Evolutionary conservation across 1,284 basidiomycete genomes (phyloP).

Genomic region (Anthracocystis panici-leucophaei): DNA sequence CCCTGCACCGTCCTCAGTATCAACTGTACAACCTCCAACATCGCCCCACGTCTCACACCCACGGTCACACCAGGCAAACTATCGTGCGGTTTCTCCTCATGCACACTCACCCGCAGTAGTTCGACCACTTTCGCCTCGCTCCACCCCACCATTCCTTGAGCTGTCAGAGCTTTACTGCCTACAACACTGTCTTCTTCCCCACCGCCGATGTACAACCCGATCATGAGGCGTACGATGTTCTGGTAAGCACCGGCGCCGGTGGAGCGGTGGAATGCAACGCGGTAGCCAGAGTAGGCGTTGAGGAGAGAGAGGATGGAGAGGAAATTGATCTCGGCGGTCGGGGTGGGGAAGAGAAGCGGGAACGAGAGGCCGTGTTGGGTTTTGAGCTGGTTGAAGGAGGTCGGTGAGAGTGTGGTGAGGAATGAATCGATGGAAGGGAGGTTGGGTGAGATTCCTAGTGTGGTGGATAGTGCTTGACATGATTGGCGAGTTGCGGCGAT

Average conservation of each 20-base stretch:
- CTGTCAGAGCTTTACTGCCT: slow-evolving; percentile 27
- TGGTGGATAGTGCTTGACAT: slow-evolving; percentile 6
- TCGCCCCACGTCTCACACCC: slow-evolving; percentile 78
- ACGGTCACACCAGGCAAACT: slow-evolving; percentile 79
- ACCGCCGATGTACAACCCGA: slow-evolving; percentile 57
- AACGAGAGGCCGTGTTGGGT: slow-evolving; percentile 59
- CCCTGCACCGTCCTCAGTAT: slow-evolving; percentile 77
- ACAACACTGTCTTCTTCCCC: slow-evolving; percentile 21
- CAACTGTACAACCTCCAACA: slow-evolving; percentile 79
- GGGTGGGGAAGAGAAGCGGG: slow-evolving; percentile 56
- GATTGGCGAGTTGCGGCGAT: slow-evolving; percentile 27
- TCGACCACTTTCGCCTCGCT: slow-evolving; percentile 45
- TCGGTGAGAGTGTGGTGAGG: slow-evolving; percentile 24
- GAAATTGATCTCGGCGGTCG: slow-evolving; percentile 60
- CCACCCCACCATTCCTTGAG: slow-evolving; percentile 40
- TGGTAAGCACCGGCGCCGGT: slow-evolving; percentile 61
- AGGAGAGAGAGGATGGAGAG: slow-evolving; percentile 59
- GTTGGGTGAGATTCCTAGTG: slow-evolving; percentile 24
- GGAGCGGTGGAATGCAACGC: slow-evolving; percentile 51
- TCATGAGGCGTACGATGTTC: slow-evolving; percentile 56
- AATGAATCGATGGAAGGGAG: slow-evolving; percentile 46
- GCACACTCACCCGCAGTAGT: slow-evolving; percentile 54
- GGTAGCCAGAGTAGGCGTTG: slow-evolving; percentile 62
- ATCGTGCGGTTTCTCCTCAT: slow-evolving; percentile 78
- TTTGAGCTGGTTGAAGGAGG: slow-evolving; percentile 28